Percentiles rank a stretch among this genome's conserved stretches.
Evolutionary conservation across 2,329 filamentous ascomycete genomes (phyloP).

Genomic region (Claviceps lovelessii): DNA sequence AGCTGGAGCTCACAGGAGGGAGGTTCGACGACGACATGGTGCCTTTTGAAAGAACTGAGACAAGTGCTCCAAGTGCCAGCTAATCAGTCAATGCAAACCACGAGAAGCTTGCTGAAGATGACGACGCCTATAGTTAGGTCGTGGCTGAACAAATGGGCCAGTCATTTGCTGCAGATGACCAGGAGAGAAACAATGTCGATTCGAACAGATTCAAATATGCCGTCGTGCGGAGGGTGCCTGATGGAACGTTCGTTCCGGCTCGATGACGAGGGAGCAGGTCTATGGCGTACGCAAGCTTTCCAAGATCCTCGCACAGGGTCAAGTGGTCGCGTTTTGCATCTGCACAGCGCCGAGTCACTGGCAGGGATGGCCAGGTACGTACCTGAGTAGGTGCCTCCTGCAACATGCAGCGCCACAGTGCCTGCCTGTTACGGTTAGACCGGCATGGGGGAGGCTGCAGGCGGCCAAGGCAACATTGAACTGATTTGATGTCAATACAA

Average conservation of each 20-base stretch:
- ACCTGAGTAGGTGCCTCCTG: too few species aligned
- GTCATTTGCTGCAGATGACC: neutral
- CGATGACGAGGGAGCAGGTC: neutral
- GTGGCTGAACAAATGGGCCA: neutral
- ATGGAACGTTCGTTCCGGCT: neutral
- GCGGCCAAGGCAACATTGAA: too few species aligned
- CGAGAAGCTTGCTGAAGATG: neutral
- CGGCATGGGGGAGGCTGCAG: too few species aligned
- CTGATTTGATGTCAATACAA: too few species aligned
- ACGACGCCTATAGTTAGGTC: neutral
- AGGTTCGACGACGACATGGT: constrained; percentile 1
- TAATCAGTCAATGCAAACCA: neutral
- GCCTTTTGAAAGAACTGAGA: neutral
- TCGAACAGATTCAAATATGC: neutral
- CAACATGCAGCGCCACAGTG: too few species aligned
- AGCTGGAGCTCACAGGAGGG: neutral
- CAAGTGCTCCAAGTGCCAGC: neutral
- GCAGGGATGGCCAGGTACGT: too few species aligned
- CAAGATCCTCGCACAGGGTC: neutral
- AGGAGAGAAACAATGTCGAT: neutral
- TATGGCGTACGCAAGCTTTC: neutral
- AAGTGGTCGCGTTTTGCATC: neutral
- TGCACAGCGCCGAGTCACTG: neutral
- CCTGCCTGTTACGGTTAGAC: too few species aligned
- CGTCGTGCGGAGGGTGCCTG: neutral